These are phyloP conservation scores for Alnus rubra DNA, from an alignment of 306 rosid genomes.

Conservation along the genomic window DNA sequence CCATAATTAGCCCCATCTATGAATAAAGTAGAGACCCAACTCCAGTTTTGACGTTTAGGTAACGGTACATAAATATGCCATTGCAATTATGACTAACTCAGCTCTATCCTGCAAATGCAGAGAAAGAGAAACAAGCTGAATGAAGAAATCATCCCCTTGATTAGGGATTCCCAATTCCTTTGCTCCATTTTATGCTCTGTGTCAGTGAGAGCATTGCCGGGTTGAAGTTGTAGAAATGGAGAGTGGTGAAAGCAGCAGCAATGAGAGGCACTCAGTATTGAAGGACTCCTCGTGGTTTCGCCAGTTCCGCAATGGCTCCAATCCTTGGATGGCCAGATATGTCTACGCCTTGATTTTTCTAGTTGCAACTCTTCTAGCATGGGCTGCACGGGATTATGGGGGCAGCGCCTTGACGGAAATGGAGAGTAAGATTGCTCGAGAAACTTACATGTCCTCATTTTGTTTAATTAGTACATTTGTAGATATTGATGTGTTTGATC, in stretches of 20 bases:
- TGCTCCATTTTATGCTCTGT: slow-evolving; percentile 25
- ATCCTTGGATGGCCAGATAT: slow-evolving; percentile 98
- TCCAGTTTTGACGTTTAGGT: neutral
- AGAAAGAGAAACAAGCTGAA: neutral
- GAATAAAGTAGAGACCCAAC: no score
- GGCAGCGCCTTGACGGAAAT: slow-evolving; percentile 49
- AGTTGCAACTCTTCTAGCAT: slow-evolving; percentile 68
- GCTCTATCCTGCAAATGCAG: neutral
- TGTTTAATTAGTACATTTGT: neutral
- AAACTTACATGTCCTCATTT: neutral
- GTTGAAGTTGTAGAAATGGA: slow-evolving; percentile 55
- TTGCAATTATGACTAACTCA: neutral
- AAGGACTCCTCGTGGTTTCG: slow-evolving; percentile 55
- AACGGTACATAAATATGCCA: neutral
- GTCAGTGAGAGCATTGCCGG: slow-evolving; percentile 17
- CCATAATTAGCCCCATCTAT: neutral
- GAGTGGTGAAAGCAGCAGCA: slow-evolving; percentile 24
- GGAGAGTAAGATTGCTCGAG: slow-evolving; percentile 56
- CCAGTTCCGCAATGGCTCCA: slow-evolving; percentile 76
- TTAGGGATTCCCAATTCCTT: slow-evolving; percentile 6
- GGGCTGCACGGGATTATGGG: slow-evolving; percentile 92
- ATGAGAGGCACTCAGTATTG: slow-evolving; percentile 20
- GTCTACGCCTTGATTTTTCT: slow-evolving; percentile 78
- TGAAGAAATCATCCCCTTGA: neutral
- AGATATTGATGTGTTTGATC: neutral